Base-by-base conservation (phyloP, 179 eudicot genomes). In the Dionaea muscipula region DNA sequence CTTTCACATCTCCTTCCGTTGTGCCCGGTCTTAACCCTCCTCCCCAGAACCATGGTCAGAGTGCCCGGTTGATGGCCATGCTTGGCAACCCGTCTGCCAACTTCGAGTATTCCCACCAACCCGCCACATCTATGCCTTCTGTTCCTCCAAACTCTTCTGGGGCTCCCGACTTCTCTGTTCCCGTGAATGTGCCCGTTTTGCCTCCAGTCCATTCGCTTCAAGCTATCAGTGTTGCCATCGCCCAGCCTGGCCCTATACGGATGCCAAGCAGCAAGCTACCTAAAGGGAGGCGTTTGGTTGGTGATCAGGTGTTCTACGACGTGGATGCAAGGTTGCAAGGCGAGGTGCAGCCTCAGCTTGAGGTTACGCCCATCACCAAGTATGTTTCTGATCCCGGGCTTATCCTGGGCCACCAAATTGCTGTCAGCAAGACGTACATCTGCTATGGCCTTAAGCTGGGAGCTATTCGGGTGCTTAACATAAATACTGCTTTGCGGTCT, bases 301-400 rank as follows among this genome's bases (percentile, higher is more conserved):
- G 93, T 20, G 81, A 79, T 53, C 71, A 51, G 3, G 68, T 70
- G 31, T 65, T 67, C 10, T 91, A 91, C 17, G 96, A 91, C 67
- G 79, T 91, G 8, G 82, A 85, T 65, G 81, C 67, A 26, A 79
- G 94, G 69, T 64, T 82, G 68, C 76, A 65, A 11, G 94, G 96
- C 4, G 98, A 91, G 71, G 83, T 82, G 68, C 99, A 88, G 78
- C 99, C 99, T 7, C 96, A 91, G 65, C 78, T 91, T 41, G 99
- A 87, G 65, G 99, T 91, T 33, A 87, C 94, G 57, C 96, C 99
- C 7, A 91, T 91, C 36, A 91, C 99, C 0, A 91, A 91, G 75
- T 91, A 91, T 58, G 75, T 66, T 1, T 91, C 99, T 1, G 99
- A 91, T 65, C 96, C 99, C 23, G 96, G 83, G 2, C 81, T 91